Conservation (phyloP, 768 basidiomycete species). For the Piloderma croceum region DNA sequence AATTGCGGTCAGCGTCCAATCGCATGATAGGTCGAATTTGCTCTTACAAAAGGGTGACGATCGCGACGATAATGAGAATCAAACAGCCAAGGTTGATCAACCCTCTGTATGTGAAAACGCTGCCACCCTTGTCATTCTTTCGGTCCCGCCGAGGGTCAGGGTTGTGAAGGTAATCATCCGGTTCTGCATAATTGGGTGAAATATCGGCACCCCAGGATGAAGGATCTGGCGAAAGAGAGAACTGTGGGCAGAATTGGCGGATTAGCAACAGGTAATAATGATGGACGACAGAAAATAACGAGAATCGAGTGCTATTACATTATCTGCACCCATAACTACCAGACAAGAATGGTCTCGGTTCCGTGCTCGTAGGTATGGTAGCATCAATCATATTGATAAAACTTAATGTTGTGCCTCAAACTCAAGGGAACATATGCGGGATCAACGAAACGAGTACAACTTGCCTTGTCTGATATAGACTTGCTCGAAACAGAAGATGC, state of each 20-base stretch:
- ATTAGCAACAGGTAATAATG: background rate
- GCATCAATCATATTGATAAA: too few relatives aligned
- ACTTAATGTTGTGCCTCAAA: too few relatives aligned
- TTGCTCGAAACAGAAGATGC: too few relatives aligned
- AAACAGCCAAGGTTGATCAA: slow-evolving; percentile 70
- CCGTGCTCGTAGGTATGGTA: too few relatives aligned
- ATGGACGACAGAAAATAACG: too few relatives aligned
- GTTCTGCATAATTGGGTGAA: slow-evolving; percentile 49
- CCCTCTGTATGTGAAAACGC: slow-evolving; percentile 63
- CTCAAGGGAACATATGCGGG: too few relatives aligned
- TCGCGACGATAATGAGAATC: slow-evolving; percentile 44
- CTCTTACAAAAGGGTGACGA: slow-evolving; percentile 57
- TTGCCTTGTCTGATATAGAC: too few relatives aligned
- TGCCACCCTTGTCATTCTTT: slow-evolving; percentile 48
- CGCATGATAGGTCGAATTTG: slow-evolving; percentile 4
- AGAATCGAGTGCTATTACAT: too few relatives aligned
- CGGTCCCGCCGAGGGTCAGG: slow-evolving; percentile 62
- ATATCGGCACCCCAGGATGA: slow-evolving; percentile 66
- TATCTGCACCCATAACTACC: too few relatives aligned
- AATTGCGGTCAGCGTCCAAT: background rate
- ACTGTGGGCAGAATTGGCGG: slow-evolving; percentile 48
- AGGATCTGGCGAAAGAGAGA: slow-evolving; percentile 70
- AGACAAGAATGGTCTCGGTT: too few relatives aligned
- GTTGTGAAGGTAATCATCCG: slow-evolving; percentile 70
- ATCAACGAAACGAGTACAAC: too few relatives aligned